Evolutionary conservation across 2,329 filamentous ascomycete genomes (phyloP).

Genomic region (Beauveria asiatica): DNA sequence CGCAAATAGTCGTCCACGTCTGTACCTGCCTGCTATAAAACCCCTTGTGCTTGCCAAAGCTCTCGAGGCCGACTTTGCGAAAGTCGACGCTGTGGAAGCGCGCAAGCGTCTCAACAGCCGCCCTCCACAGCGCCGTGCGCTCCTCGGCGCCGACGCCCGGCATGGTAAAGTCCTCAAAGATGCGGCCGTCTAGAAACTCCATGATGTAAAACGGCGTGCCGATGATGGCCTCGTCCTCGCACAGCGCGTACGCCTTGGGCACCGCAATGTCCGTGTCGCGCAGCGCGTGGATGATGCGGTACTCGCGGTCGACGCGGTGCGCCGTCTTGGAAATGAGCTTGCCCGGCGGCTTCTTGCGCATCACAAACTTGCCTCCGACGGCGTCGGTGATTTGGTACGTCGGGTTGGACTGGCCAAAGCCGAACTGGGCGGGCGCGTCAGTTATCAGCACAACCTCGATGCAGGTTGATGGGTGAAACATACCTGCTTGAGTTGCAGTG

Average conservation of each 20-base stretch:
- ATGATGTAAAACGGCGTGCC: slow-evolving; percentile 96
- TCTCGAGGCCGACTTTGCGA: slow-evolving; percentile 55
- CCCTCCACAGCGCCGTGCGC: slow-evolving; percentile 74
- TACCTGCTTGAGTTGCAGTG: slow-evolving; percentile 85
- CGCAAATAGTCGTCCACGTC: slow-evolving; percentile 73
- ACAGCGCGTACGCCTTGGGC: slow-evolving; percentile 74
- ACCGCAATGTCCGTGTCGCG: slow-evolving; percentile 74
- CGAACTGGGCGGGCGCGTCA: slow-evolving; percentile 58
- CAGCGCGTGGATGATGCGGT: slow-evolving; percentile 79
- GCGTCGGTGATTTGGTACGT: slow-evolving; percentile 83
- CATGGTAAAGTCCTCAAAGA: slow-evolving; percentile 82
- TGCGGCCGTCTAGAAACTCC: slow-evolving; percentile 88
- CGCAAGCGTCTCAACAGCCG: slow-evolving; percentile 74
- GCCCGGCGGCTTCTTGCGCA: slow-evolving; percentile 98
- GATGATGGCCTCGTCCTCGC: slow-evolving; percentile 70
- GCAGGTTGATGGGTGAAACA: neutral
- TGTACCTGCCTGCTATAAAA: slow-evolving; percentile 83
- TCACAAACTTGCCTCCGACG: slow-evolving; percentile 65
- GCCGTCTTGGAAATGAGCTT: slow-evolving; percentile 86
- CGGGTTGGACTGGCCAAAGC: slow-evolving; percentile 94
- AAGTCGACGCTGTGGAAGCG: slow-evolving; percentile 72
- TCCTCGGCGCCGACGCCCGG: slow-evolving; percentile 62
- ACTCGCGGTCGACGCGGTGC: slow-evolving; percentile 94
- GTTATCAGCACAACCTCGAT: neutral
- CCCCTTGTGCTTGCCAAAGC: slow-evolving; percentile 63